Evolutionary conservation across 2,329 filamentous ascomycete genomes (phyloP), one percentile per base, ranked within the genome.

Genomic region (Fusarium chaquense): DNA sequence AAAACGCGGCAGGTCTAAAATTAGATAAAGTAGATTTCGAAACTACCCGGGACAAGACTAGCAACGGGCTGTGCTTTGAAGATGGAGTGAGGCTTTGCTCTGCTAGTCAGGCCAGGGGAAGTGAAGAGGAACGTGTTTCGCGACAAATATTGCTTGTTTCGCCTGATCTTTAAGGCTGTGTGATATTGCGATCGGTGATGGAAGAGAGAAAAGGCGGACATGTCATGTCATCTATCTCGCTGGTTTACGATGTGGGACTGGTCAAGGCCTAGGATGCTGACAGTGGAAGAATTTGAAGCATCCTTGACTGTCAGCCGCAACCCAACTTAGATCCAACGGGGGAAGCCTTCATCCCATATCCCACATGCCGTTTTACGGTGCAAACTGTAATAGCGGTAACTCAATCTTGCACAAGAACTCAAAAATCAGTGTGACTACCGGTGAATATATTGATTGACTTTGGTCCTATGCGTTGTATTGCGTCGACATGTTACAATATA

Each of bases 1-100:
- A 70, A 68, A 60, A 58, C 56, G 62, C 52, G 52, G 63, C 52
- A 61, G 26, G 67, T 65, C 73, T 75, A 75, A 75, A 75, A 66
- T 75, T 75, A 75, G 73, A 63, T 47, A 45, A 30, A 26, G 38
- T 51, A 33, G 32, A 32, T 58, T 50, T 50, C 24, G 45, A 52
- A 52, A 28, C 62, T 64, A 63, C 62, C 62, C 61, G 65, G 62
- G 55, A 53, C 61, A 58, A 59, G 55, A 53, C 62, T 65, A 69
- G 46, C 24, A 58, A 58, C 52, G 70, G 51, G 70, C 68, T 67
- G 70, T 72, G 69, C 64, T 65, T 28, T 44, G 11, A 43, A 60
- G 64, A 58, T 62, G 60, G 54, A 64, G 53, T 50, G 65, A 64
- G 65, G 63, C 65, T 58, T 68, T 59, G 64, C 58, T 51, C 24